These are phyloP conservation scores for Pyricularia grisea DNA, from an alignment of 2,329 filamentous ascomycete species.

Conservation along the genomic window DNA sequence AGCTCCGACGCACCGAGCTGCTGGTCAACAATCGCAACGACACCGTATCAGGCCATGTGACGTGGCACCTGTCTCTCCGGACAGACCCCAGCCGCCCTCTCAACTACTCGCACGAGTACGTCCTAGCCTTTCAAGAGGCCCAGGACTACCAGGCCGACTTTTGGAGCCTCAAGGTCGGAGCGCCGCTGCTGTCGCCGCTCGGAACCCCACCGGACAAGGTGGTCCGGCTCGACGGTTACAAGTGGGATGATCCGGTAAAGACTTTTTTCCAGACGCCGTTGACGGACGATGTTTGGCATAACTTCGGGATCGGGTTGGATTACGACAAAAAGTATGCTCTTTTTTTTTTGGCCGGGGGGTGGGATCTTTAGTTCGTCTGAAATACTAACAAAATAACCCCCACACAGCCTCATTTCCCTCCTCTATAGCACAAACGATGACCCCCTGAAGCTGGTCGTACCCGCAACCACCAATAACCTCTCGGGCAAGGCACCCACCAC, in stretches of 20 bases:
- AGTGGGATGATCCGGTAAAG: not conserved
- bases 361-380: no score
- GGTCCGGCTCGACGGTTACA: not conserved
- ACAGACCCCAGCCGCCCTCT: not conserved
- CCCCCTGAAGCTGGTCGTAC: not conserved
- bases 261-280: not conserved
- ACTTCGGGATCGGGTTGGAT: not conserved
- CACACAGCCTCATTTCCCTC: not conserved
- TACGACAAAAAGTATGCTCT: not conserved
- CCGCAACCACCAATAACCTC: not conserved
- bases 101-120: slow-evolving; percentile 2
- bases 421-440: slow-evolving; percentile 1
- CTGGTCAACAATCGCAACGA: not conserved
- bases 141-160: slow-evolving; percentile 2
- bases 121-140: not conserved
- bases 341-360: no score
- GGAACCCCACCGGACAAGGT: not conserved
- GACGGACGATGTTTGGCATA: not conserved
- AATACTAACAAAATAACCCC: not conserved
- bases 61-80: not conserved
- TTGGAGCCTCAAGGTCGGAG: not conserved
- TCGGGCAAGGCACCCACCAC: not conserved
- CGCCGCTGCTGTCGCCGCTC: not conserved
- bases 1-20: not conserved
- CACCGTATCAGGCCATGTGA: not conserved